Evolutionary conservation across 2,329 filamentous ascomycete species (phyloP).

Genomic region (Aaosphaeria arxii): DNA sequence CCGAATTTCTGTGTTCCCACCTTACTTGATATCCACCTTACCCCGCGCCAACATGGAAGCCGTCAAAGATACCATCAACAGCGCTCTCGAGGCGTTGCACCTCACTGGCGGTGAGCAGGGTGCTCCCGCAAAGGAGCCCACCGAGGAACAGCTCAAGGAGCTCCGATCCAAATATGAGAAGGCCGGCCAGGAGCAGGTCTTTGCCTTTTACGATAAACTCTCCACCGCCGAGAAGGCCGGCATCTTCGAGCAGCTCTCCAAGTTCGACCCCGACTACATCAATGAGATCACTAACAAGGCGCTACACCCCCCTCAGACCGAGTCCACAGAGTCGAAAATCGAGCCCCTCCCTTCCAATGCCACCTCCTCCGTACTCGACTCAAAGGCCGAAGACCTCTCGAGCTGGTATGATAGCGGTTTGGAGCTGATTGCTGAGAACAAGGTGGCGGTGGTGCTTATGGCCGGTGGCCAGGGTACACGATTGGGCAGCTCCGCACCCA

Average conservation of each 20-base stretch:
- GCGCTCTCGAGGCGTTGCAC: slow-evolving; percentile 42
- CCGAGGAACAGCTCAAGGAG: slow-evolving; percentile 62
- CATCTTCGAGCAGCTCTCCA: slow-evolving; percentile 77
- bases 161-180: slow-evolving; percentile 71
- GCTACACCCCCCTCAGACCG: slow-evolving; percentile 68
- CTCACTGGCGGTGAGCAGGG: slow-evolving; percentile 32
- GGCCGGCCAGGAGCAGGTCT: slow-evolving; percentile 77
- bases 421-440: slow-evolving; percentile 63
- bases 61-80: slow-evolving; percentile 41
- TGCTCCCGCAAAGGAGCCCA: slow-evolving; percentile 51
- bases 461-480: slow-evolving; percentile 95
- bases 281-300: slow-evolving; percentile 82
- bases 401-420: slow-evolving; percentile 77
- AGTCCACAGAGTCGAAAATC: slow-evolving; percentile 57
- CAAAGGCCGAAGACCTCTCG: slow-evolving; percentile 71
- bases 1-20: slow-evolving; percentile 3
- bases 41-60: slow-evolving; percentile 40
- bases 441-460: slow-evolving; percentile 87
- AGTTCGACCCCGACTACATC: slow-evolving; percentile 82
- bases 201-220: slow-evolving; percentile 83
- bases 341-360: slow-evolving; percentile 86
- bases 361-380: slow-evolving; percentile 88
- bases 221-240: slow-evolving; percentile 67
- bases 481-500: slow-evolving; percentile 89
- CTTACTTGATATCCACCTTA: slow-evolving; percentile 9